phyloP scores from a whole-genome alignment of 305 asterid species.

The Fraxinus sp. region DNA sequence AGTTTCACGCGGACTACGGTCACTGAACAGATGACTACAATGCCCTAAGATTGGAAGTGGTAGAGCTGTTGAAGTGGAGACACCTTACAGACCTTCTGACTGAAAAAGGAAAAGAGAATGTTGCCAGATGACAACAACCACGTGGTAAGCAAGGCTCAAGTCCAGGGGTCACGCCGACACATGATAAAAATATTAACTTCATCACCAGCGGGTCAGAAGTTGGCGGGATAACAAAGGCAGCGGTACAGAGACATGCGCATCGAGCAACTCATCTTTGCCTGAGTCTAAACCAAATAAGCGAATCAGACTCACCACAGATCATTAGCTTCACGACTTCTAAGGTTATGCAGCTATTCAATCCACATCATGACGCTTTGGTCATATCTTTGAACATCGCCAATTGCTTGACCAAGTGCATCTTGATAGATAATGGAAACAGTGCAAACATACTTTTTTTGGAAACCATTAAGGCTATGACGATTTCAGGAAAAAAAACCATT shows the following conservation, averaged over 20 bases:
- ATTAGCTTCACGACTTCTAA: background rate
- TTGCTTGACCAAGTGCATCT: background rate
- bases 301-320: background rate
- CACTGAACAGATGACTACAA: background rate
- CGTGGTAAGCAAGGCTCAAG: background rate
- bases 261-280: background rate
- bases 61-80: background rate
- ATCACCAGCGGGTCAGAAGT: background rate
- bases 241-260: background rate
- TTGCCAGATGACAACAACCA: background rate
- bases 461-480: background rate
- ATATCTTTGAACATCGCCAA: background rate
- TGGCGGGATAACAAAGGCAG: background rate
- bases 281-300: background rate
- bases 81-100: background rate
- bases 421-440: background rate
- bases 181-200: background rate
- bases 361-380: background rate
- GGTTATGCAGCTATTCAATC: background rate
- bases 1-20: background rate
- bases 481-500: too few species aligned
- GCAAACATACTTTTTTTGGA: too few species aligned
- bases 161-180: too few species aligned
- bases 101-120: background rate
- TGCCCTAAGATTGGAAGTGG: background rate